These are phyloP conservation scores for Candida anutae DNA, from an alignment of 1,139 yeast species.

Conservation along the genomic window DNA sequence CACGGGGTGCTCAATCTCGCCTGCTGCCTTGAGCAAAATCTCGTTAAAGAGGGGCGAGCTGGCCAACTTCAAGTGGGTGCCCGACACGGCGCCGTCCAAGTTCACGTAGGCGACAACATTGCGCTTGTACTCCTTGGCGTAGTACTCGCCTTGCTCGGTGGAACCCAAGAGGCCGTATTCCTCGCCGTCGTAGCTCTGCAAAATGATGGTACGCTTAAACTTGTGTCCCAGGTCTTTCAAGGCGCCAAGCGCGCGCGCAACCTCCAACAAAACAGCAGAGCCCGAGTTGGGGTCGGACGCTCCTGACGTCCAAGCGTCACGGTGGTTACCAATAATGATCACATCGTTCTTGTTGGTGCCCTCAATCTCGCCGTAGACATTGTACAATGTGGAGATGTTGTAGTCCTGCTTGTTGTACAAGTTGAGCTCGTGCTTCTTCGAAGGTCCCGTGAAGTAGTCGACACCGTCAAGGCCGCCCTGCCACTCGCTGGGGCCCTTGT, in stretches of 20 bases:
- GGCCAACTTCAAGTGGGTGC: constrained; percentile 22
- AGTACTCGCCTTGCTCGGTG: constrained; percentile 40
- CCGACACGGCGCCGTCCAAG: constrained; percentile 33
- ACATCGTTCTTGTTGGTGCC: constrained; percentile 35
- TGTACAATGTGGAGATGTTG: constrained; percentile 36
- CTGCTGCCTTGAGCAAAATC: constrained; percentile 25
- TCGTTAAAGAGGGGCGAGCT: constrained; percentile 35
- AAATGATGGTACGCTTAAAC: constrained; percentile 33
- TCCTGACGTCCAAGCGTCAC: constrained; percentile 51
- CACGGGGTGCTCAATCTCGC: constrained; percentile 40
- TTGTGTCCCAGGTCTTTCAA: constrained; percentile 36
- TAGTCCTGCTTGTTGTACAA: constrained; percentile 35
- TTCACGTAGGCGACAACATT: constrained; percentile 39
- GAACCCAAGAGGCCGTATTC: constrained; percentile 42
- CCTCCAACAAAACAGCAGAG: constrained; percentile 33
- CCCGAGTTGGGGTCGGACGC: constrained; percentile 46
- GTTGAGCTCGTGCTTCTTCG: constrained; percentile 35
- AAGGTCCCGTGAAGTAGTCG: constrained; percentile 39
- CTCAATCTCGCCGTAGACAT: constrained; percentile 39
- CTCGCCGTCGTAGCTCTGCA: constrained; percentile 41
- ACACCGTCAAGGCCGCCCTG: constrained; percentile 36
- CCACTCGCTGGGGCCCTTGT: constrained; percentile 24
- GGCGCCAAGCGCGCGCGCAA: constrained; percentile 39
- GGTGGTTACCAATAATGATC: constrained; percentile 39
- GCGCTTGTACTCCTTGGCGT: constrained; percentile 24